These are phyloP conservation scores for Amanita pseudoporphyria DNA, from an alignment of 768 basidiomycete species.

Conservation along the genomic window DNA sequence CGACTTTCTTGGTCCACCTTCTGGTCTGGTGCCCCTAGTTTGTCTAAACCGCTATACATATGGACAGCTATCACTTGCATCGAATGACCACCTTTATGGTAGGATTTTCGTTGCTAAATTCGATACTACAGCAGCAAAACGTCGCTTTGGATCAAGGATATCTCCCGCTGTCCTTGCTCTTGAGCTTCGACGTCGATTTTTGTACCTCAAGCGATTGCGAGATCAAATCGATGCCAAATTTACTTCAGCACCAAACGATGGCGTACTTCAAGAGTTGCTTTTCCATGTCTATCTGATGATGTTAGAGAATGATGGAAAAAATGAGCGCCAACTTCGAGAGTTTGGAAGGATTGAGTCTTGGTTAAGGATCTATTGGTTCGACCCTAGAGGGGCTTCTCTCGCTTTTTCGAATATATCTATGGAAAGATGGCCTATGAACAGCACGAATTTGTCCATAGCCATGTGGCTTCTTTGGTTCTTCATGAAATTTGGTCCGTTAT, in stretches of 20 bases:
- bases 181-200: slow-evolving; percentile 59
- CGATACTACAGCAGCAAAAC: slow-evolving; percentile 41
- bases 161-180: slow-evolving; percentile 38
- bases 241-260: slow-evolving; percentile 13
- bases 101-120: slow-evolving; percentile 61
- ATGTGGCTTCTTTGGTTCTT: slow-evolving; percentile 81
- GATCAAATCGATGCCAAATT: slow-evolving; percentile 28
- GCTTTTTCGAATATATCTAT: slow-evolving; percentile 30
- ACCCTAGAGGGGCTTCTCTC: slow-evolving; percentile 44
- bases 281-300: slow-evolving; percentile 70
- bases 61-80: slow-evolving; percentile 35
- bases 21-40: slow-evolving; percentile 47
- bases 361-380: slow-evolving; percentile 62
- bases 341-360: slow-evolving; percentile 56
- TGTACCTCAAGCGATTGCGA: slow-evolving; percentile 47
- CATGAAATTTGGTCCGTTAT: slow-evolving; percentile 43
- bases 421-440: slow-evolving; percentile 49
- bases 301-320: slow-evolving; percentile 73
- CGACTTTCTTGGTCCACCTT: slow-evolving; percentile 49
- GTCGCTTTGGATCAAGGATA: slow-evolving; percentile 36
- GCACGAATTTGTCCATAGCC: slow-evolving; percentile 44
- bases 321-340: slow-evolving; percentile 58
- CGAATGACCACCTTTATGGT: slow-evolving; percentile 66
- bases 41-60: slow-evolving; percentile 38
- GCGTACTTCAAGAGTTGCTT: slow-evolving; percentile 38